Evolutionary conservation across 345 rosid genomes (phyloP).

Genomic region (Streptanthus diversifolius): DNA sequence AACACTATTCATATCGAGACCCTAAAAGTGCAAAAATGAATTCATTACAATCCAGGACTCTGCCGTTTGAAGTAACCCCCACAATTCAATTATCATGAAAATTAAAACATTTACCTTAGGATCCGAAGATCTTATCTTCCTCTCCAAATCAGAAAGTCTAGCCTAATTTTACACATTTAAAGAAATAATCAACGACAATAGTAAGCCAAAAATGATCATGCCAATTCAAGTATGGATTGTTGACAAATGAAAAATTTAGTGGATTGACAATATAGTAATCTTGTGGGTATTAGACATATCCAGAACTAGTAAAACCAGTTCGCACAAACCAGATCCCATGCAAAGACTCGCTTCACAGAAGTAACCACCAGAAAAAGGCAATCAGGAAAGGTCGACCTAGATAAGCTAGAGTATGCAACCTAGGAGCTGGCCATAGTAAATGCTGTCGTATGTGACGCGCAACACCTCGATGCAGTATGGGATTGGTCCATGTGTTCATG

Average conservation of each 20-base stretch:
- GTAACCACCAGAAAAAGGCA: constrained; percentile 7
- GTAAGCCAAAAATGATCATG: neutral
- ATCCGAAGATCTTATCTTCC: constrained; percentile 51
- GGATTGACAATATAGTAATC: constrained; percentile 2
- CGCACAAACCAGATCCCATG: constrained; percentile 13
- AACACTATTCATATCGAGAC: constrained; percentile 37
- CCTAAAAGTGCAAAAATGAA: constrained; percentile 38
- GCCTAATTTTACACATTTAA: constrained; percentile 45
- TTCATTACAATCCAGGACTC: constrained; percentile 6
- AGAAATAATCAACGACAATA: constrained; percentile 17
- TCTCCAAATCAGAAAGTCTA: constrained; percentile 69
- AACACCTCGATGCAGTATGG: constrained; percentile 8
- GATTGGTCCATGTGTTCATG: neutral
- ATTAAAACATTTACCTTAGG: constrained; percentile 50
- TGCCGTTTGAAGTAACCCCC: neutral
- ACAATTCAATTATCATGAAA: constrained; percentile 5
- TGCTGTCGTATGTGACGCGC: neutral
- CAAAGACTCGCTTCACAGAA: constrained; percentile 7
- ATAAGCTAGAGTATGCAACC: constrained; percentile 4
- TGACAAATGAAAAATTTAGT: constrained; percentile 8
- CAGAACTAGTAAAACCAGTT: neutral
- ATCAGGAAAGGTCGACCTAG: neutral
- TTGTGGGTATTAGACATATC: neutral
- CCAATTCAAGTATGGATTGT: neutral
- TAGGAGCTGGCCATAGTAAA: neutral